Conservation (phyloP, 78 protist species). For the Planoprotostelium fungivorum region DNA sequence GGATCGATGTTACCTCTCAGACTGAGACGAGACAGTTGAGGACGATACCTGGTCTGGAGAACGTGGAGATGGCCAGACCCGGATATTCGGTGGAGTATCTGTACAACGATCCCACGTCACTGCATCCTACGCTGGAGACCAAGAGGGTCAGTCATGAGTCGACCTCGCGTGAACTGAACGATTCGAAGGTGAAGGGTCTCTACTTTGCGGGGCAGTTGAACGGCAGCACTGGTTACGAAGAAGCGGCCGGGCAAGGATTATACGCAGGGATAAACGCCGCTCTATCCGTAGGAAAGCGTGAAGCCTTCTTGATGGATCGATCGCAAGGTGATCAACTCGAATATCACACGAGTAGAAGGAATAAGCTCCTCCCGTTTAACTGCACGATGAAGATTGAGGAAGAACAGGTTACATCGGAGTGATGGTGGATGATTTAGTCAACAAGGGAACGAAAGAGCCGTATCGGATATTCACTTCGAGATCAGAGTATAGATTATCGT, state of each 20-base stretch:
- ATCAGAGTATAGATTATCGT: conserved; percentile 70
- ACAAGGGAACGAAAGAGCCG: conserved; percentile 84
- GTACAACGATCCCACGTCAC: conserved; percentile 81
- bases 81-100: conserved; percentile 95
- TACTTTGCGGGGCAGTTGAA: conserved; percentile 93
- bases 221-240: conserved; percentile 94
- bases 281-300: neutral
- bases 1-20: neutral
- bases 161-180: too few species aligned
- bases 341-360: too few species aligned
- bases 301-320: conserved; percentile 51
- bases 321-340: conserved; percentile 72
- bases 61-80: conserved; percentile 41
- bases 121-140: conserved; percentile 72
- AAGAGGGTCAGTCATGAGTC: conserved; percentile 16
- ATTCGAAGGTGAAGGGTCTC: conserved; percentile 38
- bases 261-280: conserved; percentile 93
- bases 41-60: conserved; percentile 78
- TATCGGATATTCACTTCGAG: conserved; percentile 93
- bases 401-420: conserved; percentile 72
- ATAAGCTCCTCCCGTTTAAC: too few species aligned
- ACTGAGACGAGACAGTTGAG: conserved; percentile 7
- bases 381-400: neutral
- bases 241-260: conserved; percentile 83
- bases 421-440: conserved; percentile 85